Evolutionary conservation across 805 yeast genomes (phyloP), one percentile per base, ranked within the genome.

Genomic region (Ogataea wickerhamii): DNA sequence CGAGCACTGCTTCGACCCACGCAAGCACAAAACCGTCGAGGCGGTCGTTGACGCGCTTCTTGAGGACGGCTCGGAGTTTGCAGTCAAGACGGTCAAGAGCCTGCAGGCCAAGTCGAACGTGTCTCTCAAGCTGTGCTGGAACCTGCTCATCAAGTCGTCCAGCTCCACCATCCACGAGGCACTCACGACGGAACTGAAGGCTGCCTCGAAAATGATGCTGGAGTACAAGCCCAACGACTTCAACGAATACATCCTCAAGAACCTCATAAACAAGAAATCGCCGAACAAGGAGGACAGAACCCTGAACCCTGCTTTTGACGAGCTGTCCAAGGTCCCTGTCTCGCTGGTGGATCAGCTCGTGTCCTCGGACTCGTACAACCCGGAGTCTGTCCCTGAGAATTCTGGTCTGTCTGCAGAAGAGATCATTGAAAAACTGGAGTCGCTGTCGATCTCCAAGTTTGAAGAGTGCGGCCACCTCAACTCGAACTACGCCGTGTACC

Each of bases 131-230:
- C 78, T 88, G 28, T 78, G 86, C 2, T 71, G 80, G 47, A 82
- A 78, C 41, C 68, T 86, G 45, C 66, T 88, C 59, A 76, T 82
- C 52, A 68, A 73, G 43, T 86, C 87, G 36, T 57, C 73, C 17
- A 55, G 66, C 25, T 69, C 77, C 42, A 71, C 81, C 43, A 77
- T 87, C 50, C 71, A 72, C 38, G 67, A 77, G 34, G 84, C 91
- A 25, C 66, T 93, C 41, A 76, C 75, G 48, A 74, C 76, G 51
- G 98, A 93, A 62, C 70, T 85, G 58, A 68, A 70, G 41, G 64
- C 88, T 17, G 96, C 96, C 20, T 74, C 86, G 40, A 80, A 86
- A 61, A 75, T 88, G 73, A 74, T 80, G 74, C 57, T 63, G 17
- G 68, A 71, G 38, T 71, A 78, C 18, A 70, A 62, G 37, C 49